Evolutionary conservation across 2,329 filamentous ascomycete species (phyloP).

Genomic region (Beauveria asiatica): DNA sequence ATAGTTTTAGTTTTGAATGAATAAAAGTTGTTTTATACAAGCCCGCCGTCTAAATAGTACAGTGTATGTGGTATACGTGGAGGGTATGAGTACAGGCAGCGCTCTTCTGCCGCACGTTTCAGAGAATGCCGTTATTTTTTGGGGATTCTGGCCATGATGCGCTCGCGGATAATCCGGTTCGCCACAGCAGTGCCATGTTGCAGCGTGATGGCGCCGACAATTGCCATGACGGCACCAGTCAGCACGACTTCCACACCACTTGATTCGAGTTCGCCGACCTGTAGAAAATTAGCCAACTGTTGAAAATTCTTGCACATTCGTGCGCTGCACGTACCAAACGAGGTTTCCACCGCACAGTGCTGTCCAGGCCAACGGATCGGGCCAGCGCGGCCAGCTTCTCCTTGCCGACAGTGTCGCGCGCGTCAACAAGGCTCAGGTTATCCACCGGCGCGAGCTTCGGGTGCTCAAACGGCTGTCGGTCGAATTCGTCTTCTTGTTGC

Average conservation of each 20-base stretch:
- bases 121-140: slow-evolving; percentile 13
- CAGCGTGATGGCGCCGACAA: slow-evolving; percentile 82
- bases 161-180: slow-evolving; percentile 64
- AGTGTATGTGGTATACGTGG: slow-evolving; percentile 14
- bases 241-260: slow-evolving; percentile 72
- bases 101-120: not conserved
- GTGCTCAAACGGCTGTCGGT: slow-evolving; percentile 60
- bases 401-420: slow-evolving; percentile 54
- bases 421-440: slow-evolving; percentile 56
- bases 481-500: slow-evolving; percentile 36
- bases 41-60: slow-evolving; percentile 17
- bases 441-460: slow-evolving; percentile 63
- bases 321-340: slow-evolving; percentile 51
- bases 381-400: slow-evolving; percentile 61
- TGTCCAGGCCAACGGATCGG: slow-evolving; percentile 58
- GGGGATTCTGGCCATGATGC: slow-evolving; percentile 47
- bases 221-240: slow-evolving; percentile 70
- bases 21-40: slow-evolving; percentile 13
- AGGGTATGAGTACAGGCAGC: slow-evolving; percentile 11
- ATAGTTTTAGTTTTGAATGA: not conserved
- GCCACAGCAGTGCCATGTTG: slow-evolving; percentile 77
- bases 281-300: not conserved
- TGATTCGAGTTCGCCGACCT: slow-evolving; percentile 56
- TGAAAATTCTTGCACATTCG: not conserved
- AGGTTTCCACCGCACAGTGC: slow-evolving; percentile 83